Percentiles rank a stretch among this genome's conserved stretches.
Evolutionary conservation across 306 rosid species (phyloP).

Genomic region (Bauhinia variegata): DNA sequence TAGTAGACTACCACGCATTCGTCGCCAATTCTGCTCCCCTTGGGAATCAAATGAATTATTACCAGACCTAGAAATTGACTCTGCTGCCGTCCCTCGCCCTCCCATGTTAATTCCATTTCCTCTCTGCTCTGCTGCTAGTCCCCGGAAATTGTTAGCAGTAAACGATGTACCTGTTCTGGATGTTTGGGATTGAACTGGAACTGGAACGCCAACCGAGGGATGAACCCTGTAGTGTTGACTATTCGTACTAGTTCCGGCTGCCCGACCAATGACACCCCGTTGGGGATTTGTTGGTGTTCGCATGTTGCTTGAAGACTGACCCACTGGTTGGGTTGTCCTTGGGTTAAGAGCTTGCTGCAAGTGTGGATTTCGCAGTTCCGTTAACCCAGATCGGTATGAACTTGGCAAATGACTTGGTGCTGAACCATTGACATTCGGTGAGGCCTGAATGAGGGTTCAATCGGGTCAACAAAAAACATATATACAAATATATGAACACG

Average conservation of each 20-base stretch:
- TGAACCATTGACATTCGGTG: slow-evolving; percentile 35
- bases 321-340: slow-evolving; percentile 34
- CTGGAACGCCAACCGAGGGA: slow-evolving; percentile 32
- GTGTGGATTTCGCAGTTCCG: slow-evolving; percentile 55
- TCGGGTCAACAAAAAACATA: too few species aligned
- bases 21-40: too few species aligned
- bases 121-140: slow-evolving; percentile 47
- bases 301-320: slow-evolving; percentile 34
- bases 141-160: slow-evolving; percentile 40
- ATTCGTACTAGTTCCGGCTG: slow-evolving; percentile 40
- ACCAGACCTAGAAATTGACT: slow-evolving; percentile 48
- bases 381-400: slow-evolving; percentile 28
- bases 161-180: slow-evolving; percentile 38
- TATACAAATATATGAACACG: too few species aligned
- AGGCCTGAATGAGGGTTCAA: slow-evolving; percentile 58
- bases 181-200: slow-evolving; percentile 50
- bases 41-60: slow-evolving; percentile 35
- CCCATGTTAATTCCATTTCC: slow-evolving; percentile 49
- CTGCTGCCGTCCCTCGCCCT: slow-evolving; percentile 35
- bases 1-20: slow-evolving; percentile 89
- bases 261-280: slow-evolving; percentile 37
- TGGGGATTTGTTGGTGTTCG: slow-evolving; percentile 32
- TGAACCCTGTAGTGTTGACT: slow-evolving; percentile 46
- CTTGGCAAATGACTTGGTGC: slow-evolving; percentile 46
- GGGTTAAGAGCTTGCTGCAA: slow-evolving; percentile 61